Percentiles rank a stretch among this genome's conserved stretches.
Conservation (phyloP, 768 basidiomycete genomes). For the Lepiota brunneoincarnata region DNA sequence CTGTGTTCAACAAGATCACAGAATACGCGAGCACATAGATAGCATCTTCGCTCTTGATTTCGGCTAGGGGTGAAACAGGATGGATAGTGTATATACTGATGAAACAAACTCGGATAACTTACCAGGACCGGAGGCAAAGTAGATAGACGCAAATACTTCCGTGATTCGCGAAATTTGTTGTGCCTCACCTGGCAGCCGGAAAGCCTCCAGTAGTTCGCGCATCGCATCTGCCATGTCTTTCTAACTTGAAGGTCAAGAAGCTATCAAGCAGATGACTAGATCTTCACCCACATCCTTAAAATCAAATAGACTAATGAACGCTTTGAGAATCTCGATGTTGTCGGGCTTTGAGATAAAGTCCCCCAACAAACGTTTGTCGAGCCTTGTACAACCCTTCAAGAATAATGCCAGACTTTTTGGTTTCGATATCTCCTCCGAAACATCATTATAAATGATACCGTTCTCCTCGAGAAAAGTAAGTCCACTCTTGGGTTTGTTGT, state of each 20-base stretch:
- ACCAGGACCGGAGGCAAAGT: conserved; percentile 86
- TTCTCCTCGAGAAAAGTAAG: conserved; percentile 91
- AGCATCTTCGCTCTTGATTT: conserved; percentile 89
- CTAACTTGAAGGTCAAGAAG: conserved; percentile 34
- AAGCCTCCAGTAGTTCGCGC: conserved; percentile 90
- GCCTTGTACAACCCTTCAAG: conserved; percentile 75
- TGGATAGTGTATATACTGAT: not conserved
- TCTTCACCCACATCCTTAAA: conserved; percentile 70
- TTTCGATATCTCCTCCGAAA: conserved; percentile 53
- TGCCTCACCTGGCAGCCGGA: conserved; percentile 91
- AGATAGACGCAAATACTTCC: conserved; percentile 90
- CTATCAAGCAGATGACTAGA: not conserved
- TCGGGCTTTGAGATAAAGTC: conserved; percentile 92
- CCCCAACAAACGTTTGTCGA: conserved; percentile 92
- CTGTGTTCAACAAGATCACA: conserved; percentile 98
- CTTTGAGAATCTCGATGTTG: conserved; percentile 78
- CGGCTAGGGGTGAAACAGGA: conserved; percentile 45
- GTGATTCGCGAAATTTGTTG: conserved; percentile 94
- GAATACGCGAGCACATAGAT: conserved; percentile 94
- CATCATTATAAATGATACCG: conserved; percentile 75
- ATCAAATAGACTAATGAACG: conserved; percentile 86
- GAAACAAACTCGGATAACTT: conserved; percentile 16
- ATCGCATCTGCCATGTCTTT: conserved; percentile 95
- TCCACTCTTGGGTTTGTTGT: conserved; percentile 88
- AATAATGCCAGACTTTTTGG: conserved; percentile 77